Evolutionary conservation across 306 rosid species (phyloP).

Genomic region (Alnus glutinosa): DNA sequence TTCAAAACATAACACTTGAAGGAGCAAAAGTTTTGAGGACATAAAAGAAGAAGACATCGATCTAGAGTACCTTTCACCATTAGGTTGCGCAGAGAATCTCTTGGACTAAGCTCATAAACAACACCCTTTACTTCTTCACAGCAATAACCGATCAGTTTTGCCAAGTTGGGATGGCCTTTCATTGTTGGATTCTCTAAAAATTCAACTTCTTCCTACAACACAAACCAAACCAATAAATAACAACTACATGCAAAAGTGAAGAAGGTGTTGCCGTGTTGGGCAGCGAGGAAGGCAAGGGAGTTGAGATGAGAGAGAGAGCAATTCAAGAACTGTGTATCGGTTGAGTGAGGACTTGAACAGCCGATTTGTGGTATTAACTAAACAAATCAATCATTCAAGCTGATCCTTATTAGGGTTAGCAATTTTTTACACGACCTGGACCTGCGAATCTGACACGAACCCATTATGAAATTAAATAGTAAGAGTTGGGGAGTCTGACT

Average conservation of each 20-base stretch:
- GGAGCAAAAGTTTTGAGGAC: background rate
- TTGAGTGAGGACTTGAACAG: too few species aligned
- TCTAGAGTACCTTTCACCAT: constrained; percentile 43
- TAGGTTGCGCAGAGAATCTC: constrained; percentile 49
- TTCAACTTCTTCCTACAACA: constrained; percentile 52
- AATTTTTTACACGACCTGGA: too few species aligned
- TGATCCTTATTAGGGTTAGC: too few species aligned
- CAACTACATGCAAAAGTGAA: background rate
- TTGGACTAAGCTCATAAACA: constrained; percentile 58
- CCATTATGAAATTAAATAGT: too few species aligned
- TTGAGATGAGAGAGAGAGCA: too few species aligned
- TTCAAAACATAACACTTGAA: background rate
- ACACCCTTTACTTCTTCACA: constrained; percentile 52
- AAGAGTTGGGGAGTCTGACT: too few species aligned
- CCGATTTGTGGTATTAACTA: too few species aligned
- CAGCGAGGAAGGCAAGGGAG: too few species aligned
- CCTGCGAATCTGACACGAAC: too few species aligned
- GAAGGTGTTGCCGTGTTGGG: background rate
- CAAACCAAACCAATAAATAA: constrained; percentile 8
- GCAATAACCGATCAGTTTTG: constrained; percentile 56
- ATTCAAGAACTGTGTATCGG: too few species aligned
- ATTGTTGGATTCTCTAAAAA: constrained; percentile 44
- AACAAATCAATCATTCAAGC: too few species aligned
- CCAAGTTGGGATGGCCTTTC: constrained; percentile 44
- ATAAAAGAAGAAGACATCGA: background rate